Base-by-base conservation (phyloP, 352 stramenopile genomes). In the Sclerospora graminicola region DNA sequence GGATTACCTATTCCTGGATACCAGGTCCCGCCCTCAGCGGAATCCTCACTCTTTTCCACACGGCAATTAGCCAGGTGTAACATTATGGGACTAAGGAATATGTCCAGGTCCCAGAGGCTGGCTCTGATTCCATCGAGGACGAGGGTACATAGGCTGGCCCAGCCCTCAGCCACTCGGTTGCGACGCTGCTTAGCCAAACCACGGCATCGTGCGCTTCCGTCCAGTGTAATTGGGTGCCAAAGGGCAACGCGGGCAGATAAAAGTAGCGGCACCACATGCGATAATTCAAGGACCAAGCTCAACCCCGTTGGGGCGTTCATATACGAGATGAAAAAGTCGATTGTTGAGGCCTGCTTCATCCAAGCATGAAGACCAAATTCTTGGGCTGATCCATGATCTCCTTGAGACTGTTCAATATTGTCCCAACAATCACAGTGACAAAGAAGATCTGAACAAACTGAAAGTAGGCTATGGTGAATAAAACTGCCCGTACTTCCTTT, bases 311-410 rank as follows among this genome's bases (percentile, higher is more conserved):
- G 70, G 8, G 85, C 62, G 45, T 87, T 80, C 36, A 90, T 61
- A 51, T 82, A 90, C 15, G 73, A 83, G 54, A 88, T 90, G 52
- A 88, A 90, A 34, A 84, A 83, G 74, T 85, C n/a, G 76, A 87
- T 47, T 88, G 79, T 40, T 83, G 71, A 11, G 79, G 73, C 61
- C 88, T 88, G 20, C 69, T 84, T 18, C 56, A 55, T 4, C 76
- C 79, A 32, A 90, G 69, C 66, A 90, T 84, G 1, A 39, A 48
- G 20, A 90, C 79, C 6, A 88, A 36, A 16, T 46, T 65, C 49
- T 84, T 84, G 0, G 75, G 79, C 18, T 84, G 73, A 33, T 90
- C 63, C 13, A 87, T 9, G 27, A 90, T 83, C 18, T 75, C 69
- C 38, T 78, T 76, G 11, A 87, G 28, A 18, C 71, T 87, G 43